Conservation (phyloP, 208 protist genomes). For the Paratrypanosoma confusum region DNA sequence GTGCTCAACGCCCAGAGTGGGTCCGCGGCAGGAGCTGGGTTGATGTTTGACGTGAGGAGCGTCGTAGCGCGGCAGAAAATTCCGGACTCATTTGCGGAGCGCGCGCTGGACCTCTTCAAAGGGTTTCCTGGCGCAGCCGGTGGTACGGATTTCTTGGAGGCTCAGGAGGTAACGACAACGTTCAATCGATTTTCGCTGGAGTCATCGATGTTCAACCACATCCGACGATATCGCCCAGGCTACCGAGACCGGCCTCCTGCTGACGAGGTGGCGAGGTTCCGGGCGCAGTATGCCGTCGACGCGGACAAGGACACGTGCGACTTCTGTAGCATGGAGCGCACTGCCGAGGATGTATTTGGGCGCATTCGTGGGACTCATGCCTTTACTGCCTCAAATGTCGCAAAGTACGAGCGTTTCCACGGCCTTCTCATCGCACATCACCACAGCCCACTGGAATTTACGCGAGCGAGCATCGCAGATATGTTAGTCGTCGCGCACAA, state of each 20-base stretch:
- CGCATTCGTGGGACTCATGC: conserved; percentile 13
- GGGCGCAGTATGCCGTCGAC: conserved; percentile 3
- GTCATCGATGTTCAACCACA: conserved; percentile 18
- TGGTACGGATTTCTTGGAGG: conserved; percentile 3
- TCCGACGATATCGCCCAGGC: conserved; percentile 18
- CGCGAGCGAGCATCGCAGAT: conserved; percentile 10
- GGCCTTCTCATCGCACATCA: conserved; percentile 14
- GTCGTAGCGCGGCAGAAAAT: conserved; percentile 5
- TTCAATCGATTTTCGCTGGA: conserved; percentile 16
- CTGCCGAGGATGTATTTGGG: conserved; percentile 24
- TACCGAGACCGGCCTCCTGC: background rate
- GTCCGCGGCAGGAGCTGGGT: no score
- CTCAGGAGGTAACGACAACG: conserved; percentile 15
- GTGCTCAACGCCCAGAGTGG: no score
- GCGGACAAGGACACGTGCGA: conserved; percentile 14
- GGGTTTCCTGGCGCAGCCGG: conserved; percentile 6
- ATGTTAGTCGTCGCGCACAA: conserved; percentile 11
- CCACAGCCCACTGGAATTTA: conserved; percentile 16
- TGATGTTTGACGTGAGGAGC: conserved; percentile 7
- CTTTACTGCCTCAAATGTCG: conserved; percentile 27
- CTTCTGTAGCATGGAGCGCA: conserved; percentile 25
- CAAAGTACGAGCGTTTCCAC: conserved; percentile 23
- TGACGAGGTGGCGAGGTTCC: conserved; percentile 3
- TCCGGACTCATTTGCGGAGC: conserved; percentile 5
- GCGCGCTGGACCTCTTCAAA: conserved; percentile 14